These are phyloP conservation scores for Balakata baccata DNA, from an alignment of 345 rosid genomes.

Conservation along the genomic window DNA sequence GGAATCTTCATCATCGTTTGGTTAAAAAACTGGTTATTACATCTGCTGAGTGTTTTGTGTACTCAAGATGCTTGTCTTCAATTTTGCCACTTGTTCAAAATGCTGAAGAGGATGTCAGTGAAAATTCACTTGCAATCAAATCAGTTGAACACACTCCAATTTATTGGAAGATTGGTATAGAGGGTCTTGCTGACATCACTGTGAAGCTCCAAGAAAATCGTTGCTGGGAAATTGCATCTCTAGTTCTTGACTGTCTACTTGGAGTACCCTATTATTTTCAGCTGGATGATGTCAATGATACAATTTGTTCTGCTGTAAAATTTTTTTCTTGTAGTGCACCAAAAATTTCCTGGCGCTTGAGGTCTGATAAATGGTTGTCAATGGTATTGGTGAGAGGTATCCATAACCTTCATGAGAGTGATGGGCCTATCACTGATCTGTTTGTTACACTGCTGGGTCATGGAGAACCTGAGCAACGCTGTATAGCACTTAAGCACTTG, in stretches of 20 bases:
- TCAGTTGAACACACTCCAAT: constrained; percentile 32
- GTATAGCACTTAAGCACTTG: constrained; percentile 60
- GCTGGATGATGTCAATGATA: constrained; percentile 37
- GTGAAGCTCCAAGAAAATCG: constrained; percentile 44
- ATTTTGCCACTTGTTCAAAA: constrained; percentile 32
- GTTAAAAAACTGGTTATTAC: constrained; percentile 49
- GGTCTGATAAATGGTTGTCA: constrained; percentile 67
- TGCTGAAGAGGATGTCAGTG: constrained; percentile 33
- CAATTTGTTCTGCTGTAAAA: constrained; percentile 49
- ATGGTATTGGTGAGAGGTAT: constrained; percentile 42
- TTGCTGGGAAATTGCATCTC: constrained; percentile 74
- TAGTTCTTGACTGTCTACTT: constrained; percentile 64
- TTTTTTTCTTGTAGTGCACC: constrained; percentile 57
- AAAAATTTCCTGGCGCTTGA: constrained; percentile 67
- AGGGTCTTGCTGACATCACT: constrained; percentile 52
- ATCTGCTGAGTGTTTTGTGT: constrained; percentile 58
- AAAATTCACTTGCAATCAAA: constrained; percentile 28
- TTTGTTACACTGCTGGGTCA: constrained; percentile 54
- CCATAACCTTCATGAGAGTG: constrained; percentile 44
- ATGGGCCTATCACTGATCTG: constrained; percentile 52
- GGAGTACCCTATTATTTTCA: constrained; percentile 47
- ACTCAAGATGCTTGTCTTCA: constrained; percentile 53
- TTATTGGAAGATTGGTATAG: constrained; percentile 49
- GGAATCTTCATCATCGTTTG: constrained; percentile 62
- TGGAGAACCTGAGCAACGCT: constrained; percentile 79